These are phyloP conservation scores for Ganoderma resinaceum DNA, from an alignment of 1,284 basidiomycete genomes.

Conservation along the genomic window DNA sequence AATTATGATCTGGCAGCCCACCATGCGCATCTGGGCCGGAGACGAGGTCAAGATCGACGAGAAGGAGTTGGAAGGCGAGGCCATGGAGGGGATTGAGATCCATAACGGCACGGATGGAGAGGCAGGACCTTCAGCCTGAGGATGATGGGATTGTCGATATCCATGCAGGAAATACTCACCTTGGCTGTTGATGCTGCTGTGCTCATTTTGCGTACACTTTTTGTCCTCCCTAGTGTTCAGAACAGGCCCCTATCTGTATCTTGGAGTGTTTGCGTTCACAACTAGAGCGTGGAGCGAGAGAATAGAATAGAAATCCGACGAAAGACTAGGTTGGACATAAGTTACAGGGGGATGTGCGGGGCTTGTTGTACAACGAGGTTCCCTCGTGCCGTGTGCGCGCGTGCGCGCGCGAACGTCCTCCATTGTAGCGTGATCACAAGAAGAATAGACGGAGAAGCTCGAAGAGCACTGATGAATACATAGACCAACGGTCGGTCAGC, in stretches of 20 bases:
- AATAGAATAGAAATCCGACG: constrained; percentile 3
- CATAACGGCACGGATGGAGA: constrained; percentile 31
- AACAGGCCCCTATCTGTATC: not conserved
- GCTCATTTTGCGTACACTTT: not conserved
- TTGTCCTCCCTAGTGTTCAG: not conserved
- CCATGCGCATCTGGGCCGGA: constrained; percentile 86
- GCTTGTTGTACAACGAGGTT: constrained; percentile 34
- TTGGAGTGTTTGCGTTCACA: not conserved
- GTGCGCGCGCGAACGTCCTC: constrained; percentile 2
- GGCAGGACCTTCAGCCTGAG: constrained; percentile 20
- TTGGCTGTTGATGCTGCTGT: not conserved
- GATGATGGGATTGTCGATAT: not conserved
- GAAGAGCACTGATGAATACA: constrained; percentile 63
- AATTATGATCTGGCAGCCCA: constrained; percentile 89
- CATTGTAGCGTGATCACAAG: constrained; percentile 49
- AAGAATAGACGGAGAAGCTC: constrained; percentile 73
- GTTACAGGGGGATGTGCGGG: constrained; percentile 22
- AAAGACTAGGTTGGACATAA: constrained; percentile 28
- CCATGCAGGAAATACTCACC: constrained; percentile 2
- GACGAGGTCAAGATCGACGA: constrained; percentile 82
- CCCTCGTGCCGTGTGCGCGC: constrained; percentile 17
- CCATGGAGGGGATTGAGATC: constrained; percentile 77
- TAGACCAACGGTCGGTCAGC: not conserved
- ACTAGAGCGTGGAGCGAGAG: not conserved
- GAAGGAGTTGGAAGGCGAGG: constrained; percentile 77